Evolutionary conservation across 2,329 filamentous ascomycete species (phyloP).

Genomic region (Aspergillus quadricinctus): DNA sequence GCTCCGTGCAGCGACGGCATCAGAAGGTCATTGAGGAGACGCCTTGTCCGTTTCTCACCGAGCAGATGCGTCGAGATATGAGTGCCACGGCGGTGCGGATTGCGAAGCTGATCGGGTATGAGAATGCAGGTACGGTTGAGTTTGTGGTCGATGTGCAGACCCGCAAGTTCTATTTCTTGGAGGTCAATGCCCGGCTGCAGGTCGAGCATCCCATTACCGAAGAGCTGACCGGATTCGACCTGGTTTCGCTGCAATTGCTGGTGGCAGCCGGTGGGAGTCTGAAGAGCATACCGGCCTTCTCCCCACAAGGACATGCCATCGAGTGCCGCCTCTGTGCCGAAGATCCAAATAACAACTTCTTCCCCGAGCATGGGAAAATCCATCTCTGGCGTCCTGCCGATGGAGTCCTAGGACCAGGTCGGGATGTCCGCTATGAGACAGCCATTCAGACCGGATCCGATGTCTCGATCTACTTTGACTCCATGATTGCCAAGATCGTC

Average conservation of each 20-base stretch:
- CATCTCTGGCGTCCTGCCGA: constrained; percentile 30
- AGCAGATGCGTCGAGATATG: constrained; percentile 31
- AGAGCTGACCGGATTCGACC: constrained; percentile 34
- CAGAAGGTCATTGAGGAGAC: constrained; percentile 52
- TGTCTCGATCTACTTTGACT: constrained; percentile 46
- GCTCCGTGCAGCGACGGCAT: constrained; percentile 49
- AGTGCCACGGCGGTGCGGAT: constrained; percentile 34
- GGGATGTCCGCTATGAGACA: constrained; percentile 41
- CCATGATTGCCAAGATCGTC: constrained; percentile 46
- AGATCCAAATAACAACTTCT: constrained; percentile 36
- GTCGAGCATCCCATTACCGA: constrained; percentile 49
- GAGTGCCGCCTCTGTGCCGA: constrained; percentile 46
- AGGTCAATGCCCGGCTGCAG: constrained; percentile 49
- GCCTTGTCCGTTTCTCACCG: constrained; percentile 34
- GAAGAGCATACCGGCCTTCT: constrained; percentile 16
- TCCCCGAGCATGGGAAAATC: constrained; percentile 34
- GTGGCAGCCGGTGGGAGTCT: constrained; percentile 31
- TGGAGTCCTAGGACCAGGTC: constrained; percentile 6
- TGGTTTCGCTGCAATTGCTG: constrained; percentile 34
- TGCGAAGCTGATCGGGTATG: constrained; percentile 36
- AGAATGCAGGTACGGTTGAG: constrained; percentile 44
- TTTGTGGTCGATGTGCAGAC: constrained; percentile 42
- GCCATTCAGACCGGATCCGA: constrained; percentile 33
- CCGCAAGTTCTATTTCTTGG: constrained; percentile 44
- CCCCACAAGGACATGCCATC: constrained; percentile 39